Base-by-base conservation (phyloP, 208 protist species). In the Acanthamoeba healyi region DNA sequence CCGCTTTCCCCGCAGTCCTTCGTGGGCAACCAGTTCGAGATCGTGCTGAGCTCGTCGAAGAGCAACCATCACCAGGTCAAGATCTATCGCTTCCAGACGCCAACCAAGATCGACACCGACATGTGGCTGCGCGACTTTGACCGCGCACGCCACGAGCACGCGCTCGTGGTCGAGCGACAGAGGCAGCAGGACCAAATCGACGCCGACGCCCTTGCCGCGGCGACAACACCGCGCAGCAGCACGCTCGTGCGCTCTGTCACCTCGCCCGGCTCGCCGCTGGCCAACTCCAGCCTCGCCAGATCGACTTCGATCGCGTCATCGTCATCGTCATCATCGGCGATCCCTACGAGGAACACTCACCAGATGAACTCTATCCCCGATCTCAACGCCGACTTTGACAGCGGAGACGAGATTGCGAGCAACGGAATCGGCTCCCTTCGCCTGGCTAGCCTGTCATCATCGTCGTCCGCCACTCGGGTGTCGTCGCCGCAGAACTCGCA, bases 121-220 rank as follows among this genome's bases (percentile, higher is more conserved):
- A 1, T 44, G 38, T 82, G 72, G 72, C 38, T 82, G 72, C 72
- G 72, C 72, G 72, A 82, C 72, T 36, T 82, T 34, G 72, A 82
- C 12, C 34, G 72, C 40, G 38, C 38, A 17, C 72, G 42, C 36
- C 6, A 2, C 40, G 72, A 82, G 72, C 72, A 51, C 42, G 34
- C 42, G 38, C 72, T 54, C 2, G 72, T 38, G 42, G 24, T 51
- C 38, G 72, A 82, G 42, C 34, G 42, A 3, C 72, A 82, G 72
- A 12, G 72, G 9, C 38, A 54, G 72, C 72, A 82, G 42, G 42
- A 82, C 38, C 34, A 51, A 38, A 19, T 34, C 42, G 72, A 82
- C 38, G 24, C 36, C 36, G 19, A 51, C 72, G 42, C 72, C 36
- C 34, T 82, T 3, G 12, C 12, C 26, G 40, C 72, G 4, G 9